These are phyloP conservation scores for Ilex paraguariensis DNA, from an alignment of 305 asterid species.

Conservation along the genomic window DNA sequence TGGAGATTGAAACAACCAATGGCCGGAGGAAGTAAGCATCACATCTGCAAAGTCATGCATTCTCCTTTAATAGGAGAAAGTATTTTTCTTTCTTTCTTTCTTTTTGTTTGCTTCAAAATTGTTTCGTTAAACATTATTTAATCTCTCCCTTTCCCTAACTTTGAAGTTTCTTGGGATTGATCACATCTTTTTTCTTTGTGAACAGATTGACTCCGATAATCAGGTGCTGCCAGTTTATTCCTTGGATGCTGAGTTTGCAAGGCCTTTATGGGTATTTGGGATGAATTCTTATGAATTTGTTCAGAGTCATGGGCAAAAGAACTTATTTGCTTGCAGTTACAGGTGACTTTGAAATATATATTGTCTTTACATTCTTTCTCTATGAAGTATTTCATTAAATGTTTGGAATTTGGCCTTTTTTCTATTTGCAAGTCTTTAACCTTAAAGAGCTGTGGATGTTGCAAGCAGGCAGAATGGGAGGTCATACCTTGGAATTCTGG, in stretches of 20 bases:
- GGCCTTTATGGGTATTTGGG: constrained; percentile 92
- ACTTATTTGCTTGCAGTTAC: constrained; percentile 78
- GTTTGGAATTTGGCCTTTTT: no score
- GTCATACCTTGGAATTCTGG: constrained; percentile 80
- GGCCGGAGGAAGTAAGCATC: no score
- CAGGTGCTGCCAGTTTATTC: constrained; percentile 73
- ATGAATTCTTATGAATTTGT: constrained; percentile 77
- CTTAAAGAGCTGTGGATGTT: no score
- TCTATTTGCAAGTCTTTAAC: no score
- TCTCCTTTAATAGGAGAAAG: no score
- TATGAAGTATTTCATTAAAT: no score
- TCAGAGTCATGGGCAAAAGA: constrained; percentile 35
- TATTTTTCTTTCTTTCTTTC: no score
- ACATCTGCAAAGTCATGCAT: no score
- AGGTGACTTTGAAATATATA: constrained; percentile 38
- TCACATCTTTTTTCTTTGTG: constrained; percentile 19
- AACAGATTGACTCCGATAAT: constrained; percentile 74
- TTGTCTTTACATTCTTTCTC: neutral
- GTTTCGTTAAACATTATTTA: no score
- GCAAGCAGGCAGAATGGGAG: constrained; percentile 73
- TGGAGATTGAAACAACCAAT: no score
- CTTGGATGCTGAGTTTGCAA: constrained; percentile 76
- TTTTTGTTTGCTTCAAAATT: no score
- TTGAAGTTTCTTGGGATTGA: neutral
- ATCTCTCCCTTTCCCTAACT: no score